Conservation (phyloP, 192 early-diverging fungal species). For the Diversispora eburnea region DNA sequence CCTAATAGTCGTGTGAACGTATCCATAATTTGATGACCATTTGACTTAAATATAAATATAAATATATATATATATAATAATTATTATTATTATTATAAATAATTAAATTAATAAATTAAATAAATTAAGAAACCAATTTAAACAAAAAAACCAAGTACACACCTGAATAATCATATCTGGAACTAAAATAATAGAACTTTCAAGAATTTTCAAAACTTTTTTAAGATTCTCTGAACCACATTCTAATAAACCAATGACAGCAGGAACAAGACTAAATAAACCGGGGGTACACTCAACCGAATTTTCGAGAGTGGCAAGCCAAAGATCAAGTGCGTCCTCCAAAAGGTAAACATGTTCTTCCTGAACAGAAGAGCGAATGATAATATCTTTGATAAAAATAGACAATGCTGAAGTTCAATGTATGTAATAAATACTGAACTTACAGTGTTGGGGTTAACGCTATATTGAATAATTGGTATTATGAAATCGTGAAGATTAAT, state of each 20-base stretch:
- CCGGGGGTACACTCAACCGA: constrained; percentile 46
- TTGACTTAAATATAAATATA: too few relatives aligned
- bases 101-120: background rate
- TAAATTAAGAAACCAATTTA: too few relatives aligned
- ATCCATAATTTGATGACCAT: constrained; percentile 38
- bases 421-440: constrained; percentile 23
- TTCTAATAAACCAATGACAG: constrained; percentile 61
- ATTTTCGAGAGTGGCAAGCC: constrained; percentile 79
- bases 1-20: constrained; percentile 48
- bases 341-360: constrained; percentile 76
- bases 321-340: constrained; percentile 89
- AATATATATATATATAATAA: too few relatives aligned
- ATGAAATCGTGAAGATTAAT: constrained; percentile 68
- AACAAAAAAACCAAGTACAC: constrained; percentile 18
- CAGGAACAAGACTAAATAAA: constrained; percentile 60
- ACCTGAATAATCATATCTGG: constrained; percentile 56
- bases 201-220: constrained; percentile 76
- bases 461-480: constrained; percentile 70
- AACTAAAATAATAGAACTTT: constrained; percentile 75
- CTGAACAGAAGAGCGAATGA: constrained; percentile 33
- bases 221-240: constrained; percentile 73
- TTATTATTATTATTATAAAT: constrained; percentile 1
- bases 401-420: too few relatives aligned
- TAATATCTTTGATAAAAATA: background rate
- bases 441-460: constrained; percentile 60